Percentiles rank a stretch among this genome's conserved stretches.
phyloP scores from a whole-genome alignment of 108 stramenopile species.

The Cyclotella sp. region DNA sequence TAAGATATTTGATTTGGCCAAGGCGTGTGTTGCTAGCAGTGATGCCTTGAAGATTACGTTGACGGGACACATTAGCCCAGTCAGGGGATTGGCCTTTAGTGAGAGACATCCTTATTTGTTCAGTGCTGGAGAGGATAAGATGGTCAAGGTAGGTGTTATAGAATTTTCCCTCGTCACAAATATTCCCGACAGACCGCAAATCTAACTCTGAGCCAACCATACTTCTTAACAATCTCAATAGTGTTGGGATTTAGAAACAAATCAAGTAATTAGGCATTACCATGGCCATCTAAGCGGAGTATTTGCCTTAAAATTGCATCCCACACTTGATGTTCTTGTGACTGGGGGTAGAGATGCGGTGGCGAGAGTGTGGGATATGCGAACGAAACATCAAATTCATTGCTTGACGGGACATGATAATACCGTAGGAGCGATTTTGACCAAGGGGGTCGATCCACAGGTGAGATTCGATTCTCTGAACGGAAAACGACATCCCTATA shows the following conservation, averaged over 20 bases:
- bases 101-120: conserved; percentile 97
- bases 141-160: conserved; percentile 67
- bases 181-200: too few species aligned
- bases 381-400: conserved; percentile 95
- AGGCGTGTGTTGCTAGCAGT: conserved; percentile 88
- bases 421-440: conserved; percentile 91
- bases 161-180: too few species aligned
- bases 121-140: conserved; percentile 97
- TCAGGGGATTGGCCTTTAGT: conserved; percentile 95
- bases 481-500: not conserved
- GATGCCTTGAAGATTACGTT: conserved; percentile 96
- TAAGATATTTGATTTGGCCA: conserved; percentile 98
- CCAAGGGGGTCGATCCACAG: conserved; percentile 96
- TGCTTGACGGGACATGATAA: conserved; percentile 94
- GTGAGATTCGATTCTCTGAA: conserved; percentile 27
- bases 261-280: conserved; percentile 99
- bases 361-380: conserved; percentile 99
- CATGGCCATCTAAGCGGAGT: conserved; percentile 98
- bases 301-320: conserved; percentile 94
- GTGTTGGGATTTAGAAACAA: conserved; percentile 99
- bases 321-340: conserved; percentile 96
- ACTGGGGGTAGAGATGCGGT: conserved; percentile 99
- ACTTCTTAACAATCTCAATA: not conserved
- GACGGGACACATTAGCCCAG: conserved; percentile 97
- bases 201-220: too few species aligned